Conservation (phyloP, 306 rosid species). For the Rosa rugosa region DNA sequence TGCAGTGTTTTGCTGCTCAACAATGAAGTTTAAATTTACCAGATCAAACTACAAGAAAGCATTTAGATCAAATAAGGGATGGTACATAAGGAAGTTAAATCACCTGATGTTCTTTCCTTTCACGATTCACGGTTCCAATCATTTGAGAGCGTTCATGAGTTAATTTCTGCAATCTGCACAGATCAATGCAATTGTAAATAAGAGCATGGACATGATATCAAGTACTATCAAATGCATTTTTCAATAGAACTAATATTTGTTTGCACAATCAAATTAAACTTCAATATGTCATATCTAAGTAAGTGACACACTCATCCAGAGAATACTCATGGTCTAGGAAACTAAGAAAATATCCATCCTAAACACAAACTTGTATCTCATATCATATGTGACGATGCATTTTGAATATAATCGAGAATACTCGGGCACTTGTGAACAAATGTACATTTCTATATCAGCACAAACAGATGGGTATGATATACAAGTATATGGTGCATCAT, state of each 20-base stretch:
- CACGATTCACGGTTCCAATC: conserved; percentile 90
- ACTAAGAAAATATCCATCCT: not conserved
- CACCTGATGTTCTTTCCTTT: conserved; percentile 95
- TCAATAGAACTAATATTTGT: not conserved
- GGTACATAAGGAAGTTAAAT: conserved; percentile 22
- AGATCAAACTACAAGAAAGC: conserved; percentile 14
- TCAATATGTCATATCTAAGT: not conserved
- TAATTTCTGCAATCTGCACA: conserved; percentile 82
- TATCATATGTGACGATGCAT: not conserved
- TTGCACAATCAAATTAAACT: not conserved
- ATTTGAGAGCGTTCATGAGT: conserved; percentile 68
- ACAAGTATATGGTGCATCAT: not conserved
- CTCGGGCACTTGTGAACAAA: not conserved
- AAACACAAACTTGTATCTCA: not conserved
- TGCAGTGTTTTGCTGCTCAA: conserved; percentile 82
- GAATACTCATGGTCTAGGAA: not conserved
- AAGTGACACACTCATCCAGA: not conserved
- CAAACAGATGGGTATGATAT: not conserved
- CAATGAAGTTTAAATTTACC: conserved; percentile 5
- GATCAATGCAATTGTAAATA: conserved; percentile 23
- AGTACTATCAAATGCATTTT: conserved; percentile 7
- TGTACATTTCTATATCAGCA: not conserved
- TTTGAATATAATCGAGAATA: not conserved
- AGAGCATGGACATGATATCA: conserved; percentile 21
- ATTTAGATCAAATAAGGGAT: conserved; percentile 19